A percentile compares a stretch with the other conserved stretches of the same genome.
phyloP scores from a whole-genome alignment of 352 stramenopile species.

The Phytopythium montanum region DNA sequence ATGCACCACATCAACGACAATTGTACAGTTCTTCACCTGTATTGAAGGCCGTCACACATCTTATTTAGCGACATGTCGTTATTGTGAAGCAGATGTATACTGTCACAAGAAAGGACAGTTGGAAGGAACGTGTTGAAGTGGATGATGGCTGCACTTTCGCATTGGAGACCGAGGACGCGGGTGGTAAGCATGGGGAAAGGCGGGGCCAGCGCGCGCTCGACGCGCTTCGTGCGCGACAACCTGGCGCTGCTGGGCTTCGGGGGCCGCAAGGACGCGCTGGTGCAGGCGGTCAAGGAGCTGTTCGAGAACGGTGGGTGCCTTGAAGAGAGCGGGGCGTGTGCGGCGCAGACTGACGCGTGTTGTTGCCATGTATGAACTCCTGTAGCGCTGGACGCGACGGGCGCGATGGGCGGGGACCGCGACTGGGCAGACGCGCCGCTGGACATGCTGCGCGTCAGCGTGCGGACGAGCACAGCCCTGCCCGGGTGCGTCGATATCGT shows the following conservation, averaged over 20 bases:
- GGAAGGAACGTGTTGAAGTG: conserved; percentile 2
- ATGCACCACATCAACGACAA: background rate
- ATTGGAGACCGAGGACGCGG: background rate
- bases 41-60: background rate
- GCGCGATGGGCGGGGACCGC: conserved; percentile 13
- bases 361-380: too few relatives aligned
- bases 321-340: background rate
- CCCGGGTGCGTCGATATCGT: conserved; percentile 50
- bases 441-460: conserved; percentile 46
- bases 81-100: background rate
- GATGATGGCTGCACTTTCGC: background rate
- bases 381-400: conserved; percentile 61
- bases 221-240: conserved; percentile 63
- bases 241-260: conserved; percentile 76
- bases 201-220: conserved; percentile 13
- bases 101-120: background rate
- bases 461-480: conserved; percentile 21
- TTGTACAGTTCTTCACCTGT: background rate
- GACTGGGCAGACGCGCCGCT: conserved; percentile 22
- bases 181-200: background rate
- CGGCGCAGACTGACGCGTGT: background rate
- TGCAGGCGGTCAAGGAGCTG: conserved; percentile 78
- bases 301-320: conserved; percentile 72
- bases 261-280: conserved; percentile 44
- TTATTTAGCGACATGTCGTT: background rate